Base-by-base conservation (phyloP, 106 monocot genomes). In the Dendrobium officinale region DNA sequence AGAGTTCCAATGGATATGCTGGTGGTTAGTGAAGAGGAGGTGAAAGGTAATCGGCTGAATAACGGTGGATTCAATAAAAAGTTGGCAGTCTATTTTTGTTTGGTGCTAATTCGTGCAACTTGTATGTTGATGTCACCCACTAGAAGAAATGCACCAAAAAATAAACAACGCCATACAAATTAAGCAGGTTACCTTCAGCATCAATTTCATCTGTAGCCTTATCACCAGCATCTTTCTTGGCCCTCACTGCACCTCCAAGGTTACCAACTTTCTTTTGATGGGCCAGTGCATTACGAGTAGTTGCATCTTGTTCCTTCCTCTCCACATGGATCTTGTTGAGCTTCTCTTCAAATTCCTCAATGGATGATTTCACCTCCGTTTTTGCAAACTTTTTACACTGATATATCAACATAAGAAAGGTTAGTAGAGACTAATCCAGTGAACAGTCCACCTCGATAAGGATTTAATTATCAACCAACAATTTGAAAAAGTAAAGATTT, bases 311-410 rank as follows among this genome's bases (percentile, higher is more conserved):
- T 75, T 99, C 99, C 79, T 90, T 95, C 64, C 68, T 99, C 81
- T 93, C 93, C 61, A 78, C 40, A 82, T 99, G 91, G 67, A 89
- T 85, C 82, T 91, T 93, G 75, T 82, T 80, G 31, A 99, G 89
- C 87, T 91, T 99, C 68, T 86, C 93, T 74, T 99, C 99, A 85
- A 94, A 99, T 83, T 99, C 99, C 59, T 99, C 99, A 67, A 99
- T 91, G 77, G 77, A 86, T 41, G 90, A 82, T 85, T 90, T 95
- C 19, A 90, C 68, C 33, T 99, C 99, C 67, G 83, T 77, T 79
- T 93, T 99, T n/a, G 93, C 88, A 82, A 93, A 99, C 80, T 99
- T 99, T 75, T 95, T 99, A 27, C 87, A 91, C 99, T 99, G 82
- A 47, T 83, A n/a, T 75, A 75, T 68, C 73, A 29, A 73, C 66